Evolutionary conservation across 257 asterid genomes (phyloP).

Genomic region (Eucommia ulmoides): DNA sequence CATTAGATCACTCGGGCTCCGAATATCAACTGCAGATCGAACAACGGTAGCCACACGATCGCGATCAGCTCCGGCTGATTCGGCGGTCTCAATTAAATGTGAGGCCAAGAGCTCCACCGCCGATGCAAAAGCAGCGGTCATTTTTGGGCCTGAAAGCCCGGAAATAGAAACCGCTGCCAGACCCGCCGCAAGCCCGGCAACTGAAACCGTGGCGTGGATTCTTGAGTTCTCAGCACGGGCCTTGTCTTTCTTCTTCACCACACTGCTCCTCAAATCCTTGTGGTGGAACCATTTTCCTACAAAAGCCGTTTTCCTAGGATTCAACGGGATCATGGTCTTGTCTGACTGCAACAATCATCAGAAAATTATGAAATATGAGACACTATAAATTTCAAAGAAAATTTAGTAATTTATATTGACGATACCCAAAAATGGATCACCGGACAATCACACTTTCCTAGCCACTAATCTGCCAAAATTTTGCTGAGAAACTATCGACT

Average conservation of each 20-base stretch:
- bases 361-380: too few species aligned
- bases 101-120: constrained; percentile 82
- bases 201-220: constrained; percentile 45
- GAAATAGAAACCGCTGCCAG: constrained; percentile 42
- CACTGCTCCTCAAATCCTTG: constrained; percentile 22
- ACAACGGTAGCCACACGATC: constrained; percentile 50
- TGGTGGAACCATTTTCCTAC: constrained; percentile 52
- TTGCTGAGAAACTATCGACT: too few species aligned
- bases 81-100: constrained; percentile 72
- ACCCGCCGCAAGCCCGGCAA: constrained; percentile 86
- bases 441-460: too few species aligned
- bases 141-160: constrained; percentile 28
- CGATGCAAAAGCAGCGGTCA: constrained; percentile 56
- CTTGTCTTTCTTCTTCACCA: constrained; percentile 59
- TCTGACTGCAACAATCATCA: too few species aligned
- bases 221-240: constrained; percentile 58
- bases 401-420: too few species aligned
- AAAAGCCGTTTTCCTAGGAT: background rate
- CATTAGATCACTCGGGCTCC: constrained; percentile 50
- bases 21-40: constrained; percentile 57
- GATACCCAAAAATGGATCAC: too few species aligned
- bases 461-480: too few species aligned
- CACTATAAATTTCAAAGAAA: too few species aligned
- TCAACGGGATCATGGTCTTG: background rate
- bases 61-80: constrained; percentile 47